phyloP scores from a whole-genome alignment of 805 yeast genomes.

The Barnettozyma pratensis region DNA sequence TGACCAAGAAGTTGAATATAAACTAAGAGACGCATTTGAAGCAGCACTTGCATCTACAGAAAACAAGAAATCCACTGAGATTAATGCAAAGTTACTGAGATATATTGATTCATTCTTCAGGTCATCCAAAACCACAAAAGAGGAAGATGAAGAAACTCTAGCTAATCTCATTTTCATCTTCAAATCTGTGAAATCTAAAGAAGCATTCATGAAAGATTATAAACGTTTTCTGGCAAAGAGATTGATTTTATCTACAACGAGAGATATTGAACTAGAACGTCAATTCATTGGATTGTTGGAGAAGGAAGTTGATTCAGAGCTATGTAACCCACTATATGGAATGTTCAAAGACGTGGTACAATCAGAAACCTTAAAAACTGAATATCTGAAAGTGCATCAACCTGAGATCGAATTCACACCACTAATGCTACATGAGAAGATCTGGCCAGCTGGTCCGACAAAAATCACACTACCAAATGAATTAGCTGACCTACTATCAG shows the following conservation, averaged over 20 bases:
- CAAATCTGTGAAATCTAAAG: conserved; percentile 21
- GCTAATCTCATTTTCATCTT: conserved; percentile 15
- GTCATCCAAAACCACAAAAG: not conserved
- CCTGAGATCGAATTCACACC: conserved; percentile 15
- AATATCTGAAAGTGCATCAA: not conserved
- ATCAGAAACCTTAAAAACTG: not conserved
- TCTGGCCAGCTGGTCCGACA: conserved; percentile 18
- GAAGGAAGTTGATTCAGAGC: conserved; percentile 15
- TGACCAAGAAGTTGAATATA: conserved; percentile 15
- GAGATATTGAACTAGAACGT: conserved; percentile 9
- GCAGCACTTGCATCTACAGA: conserved; percentile 6
- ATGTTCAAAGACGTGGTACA: conserved; percentile 20
- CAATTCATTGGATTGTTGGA: conserved; percentile 7
- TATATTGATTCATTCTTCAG: conserved; percentile 20
- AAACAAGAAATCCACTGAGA: not conserved
- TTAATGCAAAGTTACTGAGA: conserved; percentile 12
- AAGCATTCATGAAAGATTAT: conserved; percentile 15
- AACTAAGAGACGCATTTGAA: conserved; percentile 19
- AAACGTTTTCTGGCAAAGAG: conserved; percentile 20
- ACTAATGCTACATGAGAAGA: conserved; percentile 12
- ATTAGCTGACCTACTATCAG: conserved; percentile 1
- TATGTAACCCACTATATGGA: conserved; percentile 7
- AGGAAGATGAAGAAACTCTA: conserved; percentile 1
- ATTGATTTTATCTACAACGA: conserved; percentile 10
- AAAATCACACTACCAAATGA: conserved; percentile 9